phyloP scores from a whole-genome alignment of 306 rosid species.

The Hippophae tibetana region DNA sequence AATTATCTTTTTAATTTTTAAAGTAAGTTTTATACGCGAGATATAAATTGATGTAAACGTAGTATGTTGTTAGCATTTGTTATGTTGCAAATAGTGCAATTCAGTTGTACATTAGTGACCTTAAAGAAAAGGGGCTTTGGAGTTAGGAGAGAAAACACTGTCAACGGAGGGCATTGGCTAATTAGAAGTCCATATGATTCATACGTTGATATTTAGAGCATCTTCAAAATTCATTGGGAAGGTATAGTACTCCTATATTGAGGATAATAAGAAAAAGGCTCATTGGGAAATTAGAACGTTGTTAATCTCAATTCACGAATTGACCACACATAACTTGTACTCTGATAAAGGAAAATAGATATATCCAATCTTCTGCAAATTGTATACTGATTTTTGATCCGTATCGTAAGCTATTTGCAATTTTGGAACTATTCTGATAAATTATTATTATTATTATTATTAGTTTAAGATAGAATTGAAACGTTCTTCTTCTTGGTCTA shows the following conservation, averaged over 20 bases:
- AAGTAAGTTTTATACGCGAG: no score
- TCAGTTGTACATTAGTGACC: no score
- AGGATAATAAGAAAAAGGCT: no score
- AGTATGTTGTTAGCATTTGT: no score
- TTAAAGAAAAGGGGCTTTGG: no score
- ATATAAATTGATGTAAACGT: no score
- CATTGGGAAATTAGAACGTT: background rate
- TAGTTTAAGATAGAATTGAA: conserved; percentile 3
- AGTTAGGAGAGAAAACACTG: no score
- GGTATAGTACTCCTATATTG: background rate
- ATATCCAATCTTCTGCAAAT: background rate
- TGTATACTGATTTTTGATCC: background rate
- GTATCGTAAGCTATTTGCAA: conserved; percentile 5
- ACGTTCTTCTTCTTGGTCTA: conserved; percentile 12
- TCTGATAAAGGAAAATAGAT: background rate
- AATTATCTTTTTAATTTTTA: no score
- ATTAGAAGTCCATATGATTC: no score
- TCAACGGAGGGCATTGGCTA: no score
- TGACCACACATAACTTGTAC: conserved; percentile 43
- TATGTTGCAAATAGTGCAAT: no score
- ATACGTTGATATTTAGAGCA: no score
- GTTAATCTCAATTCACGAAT: conserved; percentile 40
- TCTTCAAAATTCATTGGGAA: conserved; percentile 12
- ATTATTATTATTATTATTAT: conserved; percentile 22
- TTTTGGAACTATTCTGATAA: conserved; percentile 12